Percentiles rank a stretch among this genome's conserved stretches.
Conservation (phyloP, 2,329 filamentous ascomycete genomes). For the Septoria linicola region DNA sequence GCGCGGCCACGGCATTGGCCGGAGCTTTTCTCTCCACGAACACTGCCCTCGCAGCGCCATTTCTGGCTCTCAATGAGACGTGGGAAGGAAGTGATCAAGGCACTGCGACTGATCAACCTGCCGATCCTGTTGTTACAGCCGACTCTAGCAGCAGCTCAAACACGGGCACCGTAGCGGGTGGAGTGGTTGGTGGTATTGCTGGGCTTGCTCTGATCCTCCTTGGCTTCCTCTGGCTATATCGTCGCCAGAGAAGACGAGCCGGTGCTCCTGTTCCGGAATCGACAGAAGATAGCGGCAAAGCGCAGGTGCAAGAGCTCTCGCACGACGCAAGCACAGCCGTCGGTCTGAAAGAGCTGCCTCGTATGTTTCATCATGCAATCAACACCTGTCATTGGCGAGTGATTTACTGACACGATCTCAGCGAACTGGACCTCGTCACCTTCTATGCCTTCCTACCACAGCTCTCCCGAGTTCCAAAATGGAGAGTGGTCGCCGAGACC, state of each 20-base stretch:
- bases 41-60: constrained; percentile 9
- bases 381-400: neutral
- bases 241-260: constrained; percentile 14
- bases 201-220: constrained; percentile 10
- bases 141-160: constrained; percentile 3
- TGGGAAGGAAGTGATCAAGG: constrained; percentile 6
- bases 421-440: constrained; percentile 9
- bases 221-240: constrained; percentile 11
- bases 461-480: constrained; percentile 12
- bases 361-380: neutral
- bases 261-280: neutral
- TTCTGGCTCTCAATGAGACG: constrained; percentile 15
- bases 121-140: neutral
- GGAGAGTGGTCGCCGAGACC: constrained; percentile 16
- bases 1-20: constrained; percentile 6
- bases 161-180: constrained; percentile 22
- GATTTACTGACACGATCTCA: constrained; percentile 1
- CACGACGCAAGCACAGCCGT: constrained; percentile 11
- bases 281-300: neutral
- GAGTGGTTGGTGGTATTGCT: constrained; percentile 21
- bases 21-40: constrained; percentile 19
- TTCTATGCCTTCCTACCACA: constrained; percentile 16
- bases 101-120: constrained; percentile 2
- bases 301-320: constrained; percentile 10
- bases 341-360: constrained; percentile 9